A percentile compares a stretch with the other conserved stretches of the same genome.
phyloP scores from a whole-genome alignment of 805 yeast species.

The Yamadazyma tumulicola region DNA sequence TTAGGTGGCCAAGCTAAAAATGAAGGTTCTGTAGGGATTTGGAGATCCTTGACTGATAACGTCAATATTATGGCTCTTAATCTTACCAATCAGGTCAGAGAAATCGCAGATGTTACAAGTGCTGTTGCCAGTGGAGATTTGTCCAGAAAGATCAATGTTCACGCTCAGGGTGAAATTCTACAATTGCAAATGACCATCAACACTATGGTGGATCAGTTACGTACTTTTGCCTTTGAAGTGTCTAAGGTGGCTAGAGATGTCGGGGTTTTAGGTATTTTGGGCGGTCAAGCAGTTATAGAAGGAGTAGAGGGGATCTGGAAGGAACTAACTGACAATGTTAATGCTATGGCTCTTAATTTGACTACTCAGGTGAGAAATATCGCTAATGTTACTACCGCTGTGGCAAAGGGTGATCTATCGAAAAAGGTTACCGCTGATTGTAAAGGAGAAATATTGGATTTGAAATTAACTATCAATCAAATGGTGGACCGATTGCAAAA shows the following conservation, averaged over 20 bases:
- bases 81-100: constrained; percentile 66
- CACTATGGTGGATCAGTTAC: constrained; percentile 82
- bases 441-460: constrained; percentile 55
- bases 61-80: constrained; percentile 87
- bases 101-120: constrained; percentile 83
- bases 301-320: constrained; percentile 87
- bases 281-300: constrained; percentile 81
- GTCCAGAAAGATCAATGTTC: constrained; percentile 79
- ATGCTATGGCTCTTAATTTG: constrained; percentile 84
- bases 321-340: constrained; percentile 80
- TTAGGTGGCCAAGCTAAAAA: constrained; percentile 86
- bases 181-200: constrained; percentile 84
- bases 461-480: constrained; percentile 46
- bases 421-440: constrained; percentile 85
- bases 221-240: constrained; percentile 82
- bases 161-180: constrained; percentile 87
- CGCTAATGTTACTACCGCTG: constrained; percentile 86
- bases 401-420: constrained; percentile 76
- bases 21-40: constrained; percentile 81
- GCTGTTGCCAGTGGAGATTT: constrained; percentile 88
- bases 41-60: constrained; percentile 81
- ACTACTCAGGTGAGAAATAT: constrained; percentile 87
- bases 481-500: constrained; percentile 51
- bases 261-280: constrained; percentile 84
- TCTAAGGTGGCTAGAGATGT: constrained; percentile 85